Conservation (phyloP, 2,329 filamentous ascomycete species). For the Tolypocladium inflatum region DNA sequence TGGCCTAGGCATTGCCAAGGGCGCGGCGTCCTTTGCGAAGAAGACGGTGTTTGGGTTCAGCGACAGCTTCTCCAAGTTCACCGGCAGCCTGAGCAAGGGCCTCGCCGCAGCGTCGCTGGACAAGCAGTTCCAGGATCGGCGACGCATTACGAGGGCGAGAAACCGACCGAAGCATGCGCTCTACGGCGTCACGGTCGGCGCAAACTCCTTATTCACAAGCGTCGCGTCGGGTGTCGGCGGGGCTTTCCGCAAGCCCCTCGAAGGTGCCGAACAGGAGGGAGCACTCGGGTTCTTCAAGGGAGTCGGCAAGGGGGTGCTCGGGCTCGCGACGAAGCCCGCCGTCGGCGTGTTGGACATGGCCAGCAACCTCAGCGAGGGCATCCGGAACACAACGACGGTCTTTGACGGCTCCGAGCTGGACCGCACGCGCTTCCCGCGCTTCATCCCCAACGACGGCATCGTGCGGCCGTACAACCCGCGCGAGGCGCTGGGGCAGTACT, state of each 20-base stretch:
- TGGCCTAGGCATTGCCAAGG: constrained; percentile 90
- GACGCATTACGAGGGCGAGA: constrained; percentile 83
- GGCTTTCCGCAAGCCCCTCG: constrained; percentile 82
- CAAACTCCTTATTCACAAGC: constrained; percentile 88
- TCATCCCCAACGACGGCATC: constrained; percentile 85
- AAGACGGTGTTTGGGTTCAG: constrained; percentile 97
- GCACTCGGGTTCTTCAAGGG: constrained; percentile 94
- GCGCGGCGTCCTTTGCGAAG: constrained; percentile 94
- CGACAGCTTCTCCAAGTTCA: constrained; percentile 96
- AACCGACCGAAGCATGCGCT: constrained; percentile 96
- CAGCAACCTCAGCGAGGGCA: constrained; percentile 92
- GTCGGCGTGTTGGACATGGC: constrained; percentile 96
- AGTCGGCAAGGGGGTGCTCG: constrained; percentile 87
- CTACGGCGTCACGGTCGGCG: constrained; percentile 90
- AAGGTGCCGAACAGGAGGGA: constrained; percentile 93
- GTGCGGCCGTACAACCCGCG: constrained; percentile 91
- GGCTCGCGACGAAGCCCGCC: constrained; percentile 91
- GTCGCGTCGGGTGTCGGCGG: constrained; percentile 91
- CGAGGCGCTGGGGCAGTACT: constrained; percentile 93
- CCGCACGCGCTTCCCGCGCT: constrained; percentile 84
- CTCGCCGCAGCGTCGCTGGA: constrained; percentile 91
- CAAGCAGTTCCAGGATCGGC: constrained; percentile 96
- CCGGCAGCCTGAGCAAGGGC: constrained; percentile 93
- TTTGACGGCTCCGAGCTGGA: constrained; percentile 94
- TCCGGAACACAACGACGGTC: constrained; percentile 96